These are phyloP conservation scores for Leccinellum albellum DNA, from an alignment of 768 basidiomycete genomes.

Conservation along the genomic window DNA sequence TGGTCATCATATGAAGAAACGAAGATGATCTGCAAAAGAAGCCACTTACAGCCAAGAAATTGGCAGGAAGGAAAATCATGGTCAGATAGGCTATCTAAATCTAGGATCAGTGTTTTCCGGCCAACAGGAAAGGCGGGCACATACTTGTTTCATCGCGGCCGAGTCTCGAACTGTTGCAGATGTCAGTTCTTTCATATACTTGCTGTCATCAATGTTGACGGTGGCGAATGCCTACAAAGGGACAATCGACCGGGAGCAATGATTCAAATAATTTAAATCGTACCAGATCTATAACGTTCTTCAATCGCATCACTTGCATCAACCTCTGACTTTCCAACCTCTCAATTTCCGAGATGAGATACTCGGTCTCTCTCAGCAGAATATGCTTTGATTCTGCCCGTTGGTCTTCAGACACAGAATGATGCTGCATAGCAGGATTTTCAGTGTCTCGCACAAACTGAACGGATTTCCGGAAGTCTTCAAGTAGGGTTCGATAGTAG, in stretches of 20 bases:
- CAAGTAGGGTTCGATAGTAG: slow-evolving; percentile 50
- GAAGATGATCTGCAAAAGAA: background rate
- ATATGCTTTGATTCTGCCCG: slow-evolving; percentile 27
- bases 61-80: slow-evolving; percentile 59
- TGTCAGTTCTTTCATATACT: slow-evolving; percentile 49
- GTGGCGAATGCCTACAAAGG: slow-evolving; percentile 50
- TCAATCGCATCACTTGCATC: slow-evolving; percentile 29
- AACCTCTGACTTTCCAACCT: slow-evolving; percentile 38
- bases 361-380: slow-evolving; percentile 45
- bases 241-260: background rate
- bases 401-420: slow-evolving; percentile 11
- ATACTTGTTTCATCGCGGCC: slow-evolving; percentile 36
- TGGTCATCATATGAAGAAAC: slow-evolving; percentile 1
- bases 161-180: slow-evolving; percentile 41
- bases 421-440: slow-evolving; percentile 44
- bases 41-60: slow-evolving; percentile 36
- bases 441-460: slow-evolving; percentile 45
- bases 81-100: slow-evolving; percentile 46
- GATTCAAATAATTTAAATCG: background rate
- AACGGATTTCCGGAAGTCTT: slow-evolving; percentile 51
- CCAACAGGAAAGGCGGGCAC: background rate
- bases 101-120: too few species aligned
- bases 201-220: slow-evolving; percentile 56
- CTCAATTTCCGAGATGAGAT: slow-evolving; percentile 47
- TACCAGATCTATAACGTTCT: slow-evolving; percentile 35